A percentile compares a stretch with the other conserved stretches of the same genome.
Evolutionary conservation across 2,329 filamentous ascomycete genomes (phyloP).

Genomic region (Stachybotrys chartarum): DNA sequence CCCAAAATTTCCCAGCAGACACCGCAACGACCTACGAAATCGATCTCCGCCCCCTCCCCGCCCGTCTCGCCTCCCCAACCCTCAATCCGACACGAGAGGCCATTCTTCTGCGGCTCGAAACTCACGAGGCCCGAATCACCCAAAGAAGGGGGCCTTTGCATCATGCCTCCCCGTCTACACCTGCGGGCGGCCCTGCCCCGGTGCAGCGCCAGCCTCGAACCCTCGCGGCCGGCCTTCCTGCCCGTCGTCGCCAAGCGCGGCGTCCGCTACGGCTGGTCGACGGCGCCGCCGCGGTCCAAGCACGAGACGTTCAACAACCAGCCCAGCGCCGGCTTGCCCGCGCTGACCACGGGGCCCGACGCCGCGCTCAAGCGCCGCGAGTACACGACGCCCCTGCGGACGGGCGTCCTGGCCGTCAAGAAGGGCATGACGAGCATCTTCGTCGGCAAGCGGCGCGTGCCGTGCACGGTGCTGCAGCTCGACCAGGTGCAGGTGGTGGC

Average conservation of each 20-base stretch:
- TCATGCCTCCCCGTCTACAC: slow-evolving; percentile 39
- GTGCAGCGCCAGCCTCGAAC: slow-evolving; percentile 21
- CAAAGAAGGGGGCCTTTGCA: slow-evolving; percentile 9
- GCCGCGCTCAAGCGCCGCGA: slow-evolving; percentile 54
- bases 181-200: slow-evolving; percentile 35
- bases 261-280: slow-evolving; percentile 56
- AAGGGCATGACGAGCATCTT: slow-evolving; percentile 94
- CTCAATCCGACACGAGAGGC: not conserved
- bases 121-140: not conserved
- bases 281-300: slow-evolving; percentile 42
- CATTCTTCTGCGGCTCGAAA: not conserved
- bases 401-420: slow-evolving; percentile 80
- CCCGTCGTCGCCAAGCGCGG: slow-evolving; percentile 38
- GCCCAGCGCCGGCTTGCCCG: slow-evolving; percentile 46
- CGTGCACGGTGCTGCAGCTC: slow-evolving; percentile 89
- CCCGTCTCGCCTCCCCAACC: slow-evolving; percentile 1
- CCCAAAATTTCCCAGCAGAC: slow-evolving; percentile 11
- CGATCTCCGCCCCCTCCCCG: slow-evolving; percentile 6
- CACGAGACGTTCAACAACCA: slow-evolving; percentile 60
- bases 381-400: slow-evolving; percentile 57
- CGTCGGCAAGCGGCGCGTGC: slow-evolving; percentile 67
- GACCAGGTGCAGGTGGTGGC: slow-evolving; percentile 86
- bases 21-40: not conserved
- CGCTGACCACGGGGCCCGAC: slow-evolving; percentile 49
- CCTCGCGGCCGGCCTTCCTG: slow-evolving; percentile 32